Evolutionary conservation across 192 early-diverging fungal species (phyloP).

Genomic region (Coemansia sp.): DNA sequence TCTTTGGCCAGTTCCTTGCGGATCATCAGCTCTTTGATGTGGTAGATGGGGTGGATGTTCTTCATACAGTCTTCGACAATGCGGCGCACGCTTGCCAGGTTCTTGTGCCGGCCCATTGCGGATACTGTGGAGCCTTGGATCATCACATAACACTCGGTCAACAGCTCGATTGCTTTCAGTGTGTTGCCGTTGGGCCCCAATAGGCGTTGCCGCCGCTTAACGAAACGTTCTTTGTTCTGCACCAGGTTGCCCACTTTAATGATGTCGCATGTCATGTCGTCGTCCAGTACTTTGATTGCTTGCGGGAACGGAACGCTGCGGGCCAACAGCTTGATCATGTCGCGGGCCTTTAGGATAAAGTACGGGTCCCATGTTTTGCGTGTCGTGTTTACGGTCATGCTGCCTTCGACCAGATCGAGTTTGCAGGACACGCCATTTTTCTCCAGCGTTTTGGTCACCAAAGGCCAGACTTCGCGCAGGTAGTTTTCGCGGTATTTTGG

Average conservation of each 20-base stretch:
- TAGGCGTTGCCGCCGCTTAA: conserved; percentile 92
- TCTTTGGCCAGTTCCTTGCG: conserved; percentile 97
- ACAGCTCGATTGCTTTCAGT: conserved; percentile 92
- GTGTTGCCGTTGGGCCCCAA: conserved; percentile 96
- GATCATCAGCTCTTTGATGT: conserved; percentile 98
- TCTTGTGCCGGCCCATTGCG: conserved; percentile 85
- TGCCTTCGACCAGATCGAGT: conserved; percentile 94
- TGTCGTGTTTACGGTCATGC: conserved; percentile 97
- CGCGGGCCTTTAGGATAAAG: conserved; percentile 89
- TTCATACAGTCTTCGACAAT: conserved; percentile 98
- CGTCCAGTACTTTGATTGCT: conserved; percentile 90
- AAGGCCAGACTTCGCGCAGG: conserved; percentile 87
- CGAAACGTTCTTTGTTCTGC: conserved; percentile 95
- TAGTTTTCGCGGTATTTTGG: conserved; percentile 98
- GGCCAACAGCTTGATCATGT: conserved; percentile 91
- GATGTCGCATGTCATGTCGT: conserved; percentile 88
- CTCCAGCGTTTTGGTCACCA: conserved; percentile 78
- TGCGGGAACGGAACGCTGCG: conserved; percentile 93
- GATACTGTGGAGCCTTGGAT: conserved; percentile 99
- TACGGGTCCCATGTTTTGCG: conserved; percentile 95
- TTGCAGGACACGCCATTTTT: conserved; percentile 85
- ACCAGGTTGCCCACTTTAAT: conserved; percentile 97
- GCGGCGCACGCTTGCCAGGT: conserved; percentile 81
- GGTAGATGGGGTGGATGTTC: conserved; percentile 98
- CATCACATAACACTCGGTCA: conserved; percentile 94